Base-by-base conservation (phyloP, 768 basidiomycete species). In the Zangia roseola region DNA sequence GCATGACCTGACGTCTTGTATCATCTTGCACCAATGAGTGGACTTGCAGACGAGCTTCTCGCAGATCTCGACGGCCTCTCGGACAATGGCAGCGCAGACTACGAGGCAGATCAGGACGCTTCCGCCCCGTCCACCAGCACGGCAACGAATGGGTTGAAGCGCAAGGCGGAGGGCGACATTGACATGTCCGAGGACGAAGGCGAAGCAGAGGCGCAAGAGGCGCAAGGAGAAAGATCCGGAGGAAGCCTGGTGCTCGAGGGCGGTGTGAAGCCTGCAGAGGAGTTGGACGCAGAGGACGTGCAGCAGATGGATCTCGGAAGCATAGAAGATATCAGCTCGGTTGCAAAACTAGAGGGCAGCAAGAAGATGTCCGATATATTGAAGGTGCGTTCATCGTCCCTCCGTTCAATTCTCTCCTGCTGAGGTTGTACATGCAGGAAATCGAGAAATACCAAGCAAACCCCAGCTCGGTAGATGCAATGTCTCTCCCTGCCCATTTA, bases 231-330 rank as follows among this genome's bases (percentile, higher is more conserved):
- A 30, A 68, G 54, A 6, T 74, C 77, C 31, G 68, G 77, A 6
- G 78, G 77, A 0, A 77, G 76, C 6, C 75, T 94, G 13, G 84
- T 91, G 5, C 75, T 89, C 0, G 89, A 89, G 46, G 94, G 94
- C 1, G 95, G 95, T 10, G 75, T 94, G 12, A 83, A 81, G 56
- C 95, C 95, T 13, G 92, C 94, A n/a, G 94, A 97, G 33, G 94
- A 99, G 71, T 74, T 98, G 37, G 94, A 97, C 64, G 84, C 76
- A 24, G 94, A 95, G 56, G 92, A 94, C 50, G 97, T 98, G 25
- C 88, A 93, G 61, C 82, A 84, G 60, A 97, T 97, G 92, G 92
- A 98, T 60, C 72, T 99, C 30, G 83, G 83, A 10, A 75, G 69
- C 23, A 79, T 98, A 43, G 87, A 88, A 60, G 93, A 97, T 68